phyloP scores from a whole-genome alignment of 2,329 filamentous ascomycete genomes.

The Stromatinia cepivora region DNA sequence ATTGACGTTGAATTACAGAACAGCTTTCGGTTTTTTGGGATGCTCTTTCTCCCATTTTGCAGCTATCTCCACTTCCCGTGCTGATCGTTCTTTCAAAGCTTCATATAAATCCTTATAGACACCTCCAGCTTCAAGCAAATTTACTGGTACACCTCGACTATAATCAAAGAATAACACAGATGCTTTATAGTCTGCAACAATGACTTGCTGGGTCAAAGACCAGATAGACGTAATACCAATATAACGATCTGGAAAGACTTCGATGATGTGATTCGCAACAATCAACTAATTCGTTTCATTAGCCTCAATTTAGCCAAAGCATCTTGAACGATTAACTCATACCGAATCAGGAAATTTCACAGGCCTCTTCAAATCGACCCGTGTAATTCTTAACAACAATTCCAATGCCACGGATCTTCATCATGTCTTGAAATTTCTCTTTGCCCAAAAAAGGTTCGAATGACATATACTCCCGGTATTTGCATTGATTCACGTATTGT shows the following conservation, averaged over 20 bases:
- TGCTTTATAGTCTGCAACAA: slow-evolving; percentile 3
- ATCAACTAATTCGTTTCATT: neutral
- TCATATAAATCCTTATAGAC: slow-evolving; percentile 14
- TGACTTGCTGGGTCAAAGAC: slow-evolving; percentile 14
- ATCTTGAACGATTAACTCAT: neutral
- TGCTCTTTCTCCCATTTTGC: slow-evolving; percentile 8
- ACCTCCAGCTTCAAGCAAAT: slow-evolving; percentile 8
- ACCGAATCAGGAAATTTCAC: slow-evolving; percentile 13
- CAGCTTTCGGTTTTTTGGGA: neutral
- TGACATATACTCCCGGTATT: slow-evolving; percentile 6
- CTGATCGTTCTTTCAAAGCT: slow-evolving; percentile 1
- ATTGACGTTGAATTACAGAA: neutral
- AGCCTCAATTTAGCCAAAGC: neutral
- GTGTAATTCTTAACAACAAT: slow-evolving; percentile 3
- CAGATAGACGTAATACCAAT: neutral
- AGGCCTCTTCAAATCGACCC: slow-evolving; percentile 1
- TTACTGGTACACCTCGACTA: neutral
- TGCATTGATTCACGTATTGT: slow-evolving; percentile 17
- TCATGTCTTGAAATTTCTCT: slow-evolving; percentile 19
- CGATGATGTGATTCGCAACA: slow-evolving; percentile 13
- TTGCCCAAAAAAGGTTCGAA: slow-evolving; percentile 11
- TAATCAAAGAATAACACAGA: slow-evolving; percentile 13
- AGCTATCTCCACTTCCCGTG: neutral
- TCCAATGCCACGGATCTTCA: neutral
- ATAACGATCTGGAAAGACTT: slow-evolving; percentile 16